Percentiles rank a stretch among this genome's conserved stretches.
Evolutionary conservation across 2,329 filamentous ascomycete species (phyloP).

Genomic region (Sarocladiaceae sp.): DNA sequence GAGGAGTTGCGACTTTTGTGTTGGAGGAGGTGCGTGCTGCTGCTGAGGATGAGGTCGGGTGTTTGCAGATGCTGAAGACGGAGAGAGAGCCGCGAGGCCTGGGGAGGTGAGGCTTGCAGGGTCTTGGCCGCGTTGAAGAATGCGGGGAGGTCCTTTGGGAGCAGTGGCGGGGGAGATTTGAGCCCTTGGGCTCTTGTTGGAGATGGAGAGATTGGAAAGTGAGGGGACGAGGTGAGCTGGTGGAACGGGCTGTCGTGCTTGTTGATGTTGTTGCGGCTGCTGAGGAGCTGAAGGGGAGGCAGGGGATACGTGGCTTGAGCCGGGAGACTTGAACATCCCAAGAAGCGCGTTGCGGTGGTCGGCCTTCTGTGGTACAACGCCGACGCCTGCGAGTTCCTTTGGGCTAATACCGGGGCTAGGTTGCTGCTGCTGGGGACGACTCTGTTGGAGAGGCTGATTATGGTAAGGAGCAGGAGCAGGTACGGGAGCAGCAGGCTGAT

Average conservation of each 20-base stretch:
- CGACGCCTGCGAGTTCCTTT: slow-evolving; percentile 23
- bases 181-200: neutral
- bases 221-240: slow-evolving; percentile 3
- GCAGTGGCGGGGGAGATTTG: neutral
- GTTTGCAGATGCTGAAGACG: neutral
- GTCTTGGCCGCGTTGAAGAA: slow-evolving; percentile 31
- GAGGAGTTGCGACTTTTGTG: slow-evolving; percentile 44
- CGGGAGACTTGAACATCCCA: slow-evolving; percentile 48
- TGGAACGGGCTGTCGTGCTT: too few species aligned
- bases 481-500: slow-evolving; percentile 1
- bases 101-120: slow-evolving; percentile 17
- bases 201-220: neutral
- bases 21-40: neutral
- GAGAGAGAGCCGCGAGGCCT: too few species aligned
- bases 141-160: slow-evolving; percentile 18
- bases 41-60: neutral
- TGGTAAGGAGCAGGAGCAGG: neutral
- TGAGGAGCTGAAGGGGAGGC: neutral
- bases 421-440: neutral
- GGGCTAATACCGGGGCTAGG: slow-evolving; percentile 15
- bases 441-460: neutral
- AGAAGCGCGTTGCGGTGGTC: slow-evolving; percentile 45
- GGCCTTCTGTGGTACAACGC: slow-evolving; percentile 18
- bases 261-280: slow-evolving; percentile 5
- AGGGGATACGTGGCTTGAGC: slow-evolving; percentile 4